These are phyloP conservation scores for Chenopodium berlandieri DNA, from an alignment of 148 eudicot species.

Conservation along the genomic window DNA sequence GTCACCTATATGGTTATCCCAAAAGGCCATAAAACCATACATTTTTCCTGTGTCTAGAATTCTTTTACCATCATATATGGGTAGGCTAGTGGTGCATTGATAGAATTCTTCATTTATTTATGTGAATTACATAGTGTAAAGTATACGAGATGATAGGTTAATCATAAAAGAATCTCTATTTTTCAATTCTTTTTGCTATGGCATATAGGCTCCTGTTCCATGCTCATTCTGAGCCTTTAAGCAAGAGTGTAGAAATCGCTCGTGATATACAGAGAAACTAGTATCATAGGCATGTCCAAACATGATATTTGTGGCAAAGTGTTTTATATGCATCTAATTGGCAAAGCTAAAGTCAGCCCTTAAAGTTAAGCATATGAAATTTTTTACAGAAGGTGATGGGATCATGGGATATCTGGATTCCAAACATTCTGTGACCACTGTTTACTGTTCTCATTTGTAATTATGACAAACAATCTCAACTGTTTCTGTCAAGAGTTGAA, in stretches of 20 bases:
- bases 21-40: background rate
- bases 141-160: slow-evolving; percentile 28
- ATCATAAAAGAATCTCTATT: slow-evolving; percentile 18
- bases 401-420: background rate
- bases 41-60: slow-evolving; percentile 16
- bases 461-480: too few species aligned
- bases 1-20: slow-evolving; percentile 10
- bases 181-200: background rate
- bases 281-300: background rate
- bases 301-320: background rate
- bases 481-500: too few species aligned
- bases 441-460: background rate
- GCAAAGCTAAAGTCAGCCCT: background rate
- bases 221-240: background rate
- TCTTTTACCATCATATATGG: slow-evolving; percentile 25
- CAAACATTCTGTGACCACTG: background rate
- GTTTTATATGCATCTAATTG: slow-evolving; percentile 2
- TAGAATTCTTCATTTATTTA: slow-evolving; percentile 14
- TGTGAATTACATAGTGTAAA: slow-evolving; percentile 32
- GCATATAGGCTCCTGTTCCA: background rate
- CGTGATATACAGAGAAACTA: background rate
- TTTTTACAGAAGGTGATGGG: background rate
- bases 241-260: background rate
- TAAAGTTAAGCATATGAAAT: background rate
- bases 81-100: slow-evolving; percentile 23